Base-by-base conservation (phyloP, 768 basidiomycete genomes). In the Tylopilus vinaceipallidus region DNA sequence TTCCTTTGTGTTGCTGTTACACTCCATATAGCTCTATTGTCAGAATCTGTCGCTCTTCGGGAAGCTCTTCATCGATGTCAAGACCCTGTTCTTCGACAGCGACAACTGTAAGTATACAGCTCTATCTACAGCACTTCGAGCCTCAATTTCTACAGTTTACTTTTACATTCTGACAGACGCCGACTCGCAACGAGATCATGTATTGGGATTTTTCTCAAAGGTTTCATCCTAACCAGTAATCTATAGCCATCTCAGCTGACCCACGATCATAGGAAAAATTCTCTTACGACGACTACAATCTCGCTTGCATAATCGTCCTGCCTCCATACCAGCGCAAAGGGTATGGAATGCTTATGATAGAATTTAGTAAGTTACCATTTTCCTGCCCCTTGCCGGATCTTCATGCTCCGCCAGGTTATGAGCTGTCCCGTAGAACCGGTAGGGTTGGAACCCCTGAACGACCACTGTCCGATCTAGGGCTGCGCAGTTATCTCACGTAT, bases 61-160 rank as follows among this genome's bases (percentile, higher is more conserved):
- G 26, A 98, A 98, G 69, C 75, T 98, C n/a, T 98, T 99, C 67
- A 98, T 98, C 61, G 97, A 98, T 61, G 88, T 95, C 54, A 99
- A 99, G 71, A 95, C 95, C 11, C 71, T 95, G 14, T 95, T 91
- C 69, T 95, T 92, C 61, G 91, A 95, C 60, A 84, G 82, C 51
- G 88, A 91, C 57, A 89, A 88, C 59, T 91, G 91, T 90, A 55
- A 53, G 87, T 60, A 3, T 12, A 17, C 23, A n/a, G 4, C 4
- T 46, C 27, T 19, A 24, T 50, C 20, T 42, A 11, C 11, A 13
- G 8, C 35, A 17, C 14, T 23, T 12, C 30, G 4, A 17, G 2
- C 6, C 46, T 49, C 16, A 47, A 22, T 6, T 14, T 41, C 8
- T 51, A 40, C 29, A 61, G 91, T 98, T 68, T 68, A 90, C 34